Percentiles rank a stretch among this genome's conserved stretches.
phyloP scores from a whole-genome alignment of 805 yeast genomes.

The Barnettozyma sp. region DNA sequence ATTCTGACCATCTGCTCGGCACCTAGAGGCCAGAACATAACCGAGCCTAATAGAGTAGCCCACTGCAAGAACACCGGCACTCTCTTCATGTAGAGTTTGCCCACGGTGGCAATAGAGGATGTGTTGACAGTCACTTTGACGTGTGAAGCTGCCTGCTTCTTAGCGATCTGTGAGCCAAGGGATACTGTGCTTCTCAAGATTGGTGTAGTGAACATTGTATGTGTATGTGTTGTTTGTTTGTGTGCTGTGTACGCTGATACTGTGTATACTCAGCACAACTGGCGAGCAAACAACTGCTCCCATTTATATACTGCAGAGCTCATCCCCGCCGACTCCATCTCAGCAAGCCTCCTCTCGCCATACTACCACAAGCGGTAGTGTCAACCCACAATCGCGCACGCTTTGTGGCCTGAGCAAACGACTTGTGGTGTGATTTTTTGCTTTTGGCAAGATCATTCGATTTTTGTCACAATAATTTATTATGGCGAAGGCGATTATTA shows the following conservation, averaged over 20 bases:
- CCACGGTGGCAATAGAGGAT: conserved; percentile 8
- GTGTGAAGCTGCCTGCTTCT: conserved; percentile 17
- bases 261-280: background rate
- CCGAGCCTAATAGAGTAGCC: conserved; percentile 17
- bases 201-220: conserved; percentile 23
- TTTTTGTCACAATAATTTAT: too few species aligned
- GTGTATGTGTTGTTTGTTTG: background rate
- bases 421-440: too few species aligned
- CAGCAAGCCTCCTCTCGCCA: too few species aligned
- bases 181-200: conserved; percentile 24
- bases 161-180: conserved; percentile 16
- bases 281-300: too few species aligned
- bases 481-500: too few species aligned
- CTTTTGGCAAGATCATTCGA: too few species aligned
- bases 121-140: conserved; percentile 19
- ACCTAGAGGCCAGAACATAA: conserved; percentile 22
- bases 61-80: conserved; percentile 20
- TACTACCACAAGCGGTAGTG: too few species aligned
- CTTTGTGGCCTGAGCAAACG: too few species aligned
- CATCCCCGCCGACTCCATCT: too few species aligned
- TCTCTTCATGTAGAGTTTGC: conserved; percentile 14
- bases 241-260: background rate
- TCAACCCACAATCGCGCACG: too few species aligned
- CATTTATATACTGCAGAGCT: too few species aligned
- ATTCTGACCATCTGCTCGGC: conserved; percentile 10